These are phyloP conservation scores for Lactifluus piperatus DNA, from an alignment of 768 basidiomycete genomes.

Conservation along the genomic window DNA sequence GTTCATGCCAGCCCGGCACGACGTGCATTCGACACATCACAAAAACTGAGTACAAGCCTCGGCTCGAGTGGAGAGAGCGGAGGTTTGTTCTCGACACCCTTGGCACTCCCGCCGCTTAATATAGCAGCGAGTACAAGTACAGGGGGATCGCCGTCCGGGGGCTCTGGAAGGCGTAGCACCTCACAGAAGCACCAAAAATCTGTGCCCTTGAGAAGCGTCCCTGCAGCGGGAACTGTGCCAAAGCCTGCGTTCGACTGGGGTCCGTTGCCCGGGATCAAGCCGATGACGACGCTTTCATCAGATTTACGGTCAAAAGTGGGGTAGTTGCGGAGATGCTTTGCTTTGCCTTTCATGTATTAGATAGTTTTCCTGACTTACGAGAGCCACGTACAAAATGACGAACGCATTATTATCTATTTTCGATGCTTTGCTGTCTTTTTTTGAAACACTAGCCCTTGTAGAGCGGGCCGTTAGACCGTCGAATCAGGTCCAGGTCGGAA, in stretches of 20 bases:
- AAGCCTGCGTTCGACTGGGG: constrained; percentile 49
- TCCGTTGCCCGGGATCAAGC: constrained; percentile 36
- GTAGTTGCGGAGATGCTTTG: not conserved
- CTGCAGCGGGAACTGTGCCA: constrained; percentile 8
- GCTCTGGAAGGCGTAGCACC: not conserved
- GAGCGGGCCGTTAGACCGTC: not conserved
- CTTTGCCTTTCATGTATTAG: not conserved
- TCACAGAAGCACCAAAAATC: constrained; percentile 31
- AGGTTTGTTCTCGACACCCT: not conserved
- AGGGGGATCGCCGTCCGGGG: constrained; percentile 10
- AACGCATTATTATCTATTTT: not conserved
- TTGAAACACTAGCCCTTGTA: not conserved
- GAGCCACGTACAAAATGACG: not conserved
- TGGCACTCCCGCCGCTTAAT: constrained; percentile 4
- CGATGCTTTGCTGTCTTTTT: not conserved
- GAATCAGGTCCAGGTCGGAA: too few relatives aligned
- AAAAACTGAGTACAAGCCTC: constrained; percentile 3
- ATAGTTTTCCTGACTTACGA: not conserved
- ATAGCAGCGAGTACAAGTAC: not conserved
- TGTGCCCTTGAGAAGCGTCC: constrained; percentile 26
- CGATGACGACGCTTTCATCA: constrained; percentile 15
- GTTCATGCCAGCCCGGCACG: constrained; percentile 24
- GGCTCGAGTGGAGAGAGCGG: not conserved
- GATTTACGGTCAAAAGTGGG: constrained; percentile 16
- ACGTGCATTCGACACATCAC: constrained; percentile 20